These are phyloP conservation scores for Penicillium sp. DNA, from an alignment of 2,329 filamentous ascomycete genomes.

Conservation along the genomic window DNA sequence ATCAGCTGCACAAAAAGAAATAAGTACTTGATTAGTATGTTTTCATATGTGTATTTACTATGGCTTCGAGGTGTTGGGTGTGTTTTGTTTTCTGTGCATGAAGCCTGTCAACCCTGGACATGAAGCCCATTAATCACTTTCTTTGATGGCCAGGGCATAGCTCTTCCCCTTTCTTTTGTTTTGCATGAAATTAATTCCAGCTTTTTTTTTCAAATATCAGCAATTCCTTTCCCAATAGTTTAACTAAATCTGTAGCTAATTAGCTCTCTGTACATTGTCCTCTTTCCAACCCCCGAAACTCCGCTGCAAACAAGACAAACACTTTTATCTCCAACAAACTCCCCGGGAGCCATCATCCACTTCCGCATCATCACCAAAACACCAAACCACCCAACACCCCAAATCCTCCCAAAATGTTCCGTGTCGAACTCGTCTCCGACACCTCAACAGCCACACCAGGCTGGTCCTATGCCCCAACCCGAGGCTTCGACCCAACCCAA, in stretches of 20 bases:
- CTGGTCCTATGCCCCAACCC: constrained; percentile 89
- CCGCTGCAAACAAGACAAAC: constrained; percentile 25
- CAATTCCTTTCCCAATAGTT: background rate
- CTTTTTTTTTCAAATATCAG: background rate
- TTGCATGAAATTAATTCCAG: background rate
- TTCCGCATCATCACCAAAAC: constrained; percentile 7
- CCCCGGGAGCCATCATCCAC: background rate
- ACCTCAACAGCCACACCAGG: constrained; percentile 72
- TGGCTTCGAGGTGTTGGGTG: constrained; percentile 10
- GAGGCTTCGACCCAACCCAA: constrained; percentile 59
- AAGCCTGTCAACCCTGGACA: background rate
- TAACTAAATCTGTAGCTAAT: background rate
- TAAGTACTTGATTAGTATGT: constrained; percentile 28
- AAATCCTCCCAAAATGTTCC: constrained; percentile 52
- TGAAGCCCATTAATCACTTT: background rate
- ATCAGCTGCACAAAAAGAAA: constrained; percentile 68
- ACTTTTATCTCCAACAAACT: constrained; percentile 9
- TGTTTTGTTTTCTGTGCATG: constrained; percentile 7
- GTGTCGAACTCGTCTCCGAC: constrained; percentile 79
- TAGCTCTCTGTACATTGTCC: background rate
- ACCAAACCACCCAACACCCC: background rate
- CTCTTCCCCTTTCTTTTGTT: background rate
- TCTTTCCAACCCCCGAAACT: background rate
- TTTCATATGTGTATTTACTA: constrained; percentile 8
- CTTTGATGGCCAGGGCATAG: background rate